Evolutionary conservation across 805 yeast species (phyloP).

Genomic region (Cyberlindnera samutprakarnensis): DNA sequence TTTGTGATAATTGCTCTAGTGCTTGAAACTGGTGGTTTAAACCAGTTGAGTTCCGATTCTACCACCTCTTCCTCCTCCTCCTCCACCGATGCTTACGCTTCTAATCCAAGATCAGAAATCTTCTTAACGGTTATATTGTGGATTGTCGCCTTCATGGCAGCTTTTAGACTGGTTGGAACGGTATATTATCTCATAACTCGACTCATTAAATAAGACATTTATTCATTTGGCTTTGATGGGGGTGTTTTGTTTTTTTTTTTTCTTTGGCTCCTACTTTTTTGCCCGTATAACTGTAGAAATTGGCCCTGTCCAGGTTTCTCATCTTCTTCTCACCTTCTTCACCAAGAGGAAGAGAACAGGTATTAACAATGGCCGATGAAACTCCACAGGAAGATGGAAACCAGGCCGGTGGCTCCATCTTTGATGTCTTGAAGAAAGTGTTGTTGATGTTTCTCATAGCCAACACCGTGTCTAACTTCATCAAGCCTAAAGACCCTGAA

Average conservation of each 20-base stretch:
- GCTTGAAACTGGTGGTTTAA: slow-evolving; percentile 74
- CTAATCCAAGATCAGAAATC: slow-evolving; percentile 39
- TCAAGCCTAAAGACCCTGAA: slow-evolving; percentile 2
- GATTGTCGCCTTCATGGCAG: slow-evolving; percentile 89
- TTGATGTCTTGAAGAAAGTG: slow-evolving; percentile 6
- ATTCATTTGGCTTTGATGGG: background rate
- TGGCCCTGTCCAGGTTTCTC: no score
- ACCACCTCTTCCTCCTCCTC: slow-evolving; percentile 12
- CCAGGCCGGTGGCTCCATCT: slow-evolving; percentile 2
- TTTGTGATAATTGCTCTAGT: slow-evolving; percentile 78
- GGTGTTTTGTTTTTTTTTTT: background rate
- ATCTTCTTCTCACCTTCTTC: no score
- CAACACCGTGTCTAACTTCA: slow-evolving; percentile 5
- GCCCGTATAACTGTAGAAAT: no score
- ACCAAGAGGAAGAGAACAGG: no score
- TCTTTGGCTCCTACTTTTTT: no score
- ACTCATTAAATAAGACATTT: slow-evolving; percentile 19
- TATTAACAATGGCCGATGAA: slow-evolving; percentile 1
- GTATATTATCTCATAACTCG: slow-evolving; percentile 42
- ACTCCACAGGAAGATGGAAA: slow-evolving; percentile 1
- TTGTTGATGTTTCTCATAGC: slow-evolving; percentile 8
- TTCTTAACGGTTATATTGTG: slow-evolving; percentile 83
- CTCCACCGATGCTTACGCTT: background rate
- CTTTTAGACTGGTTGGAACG: slow-evolving; percentile 75
- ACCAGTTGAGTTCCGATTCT: slow-evolving; percentile 29